Evolutionary conservation across 1,284 basidiomycete species (phyloP), one percentile per base, ranked within the genome.

Genomic region (Cryptococcus wingfieldii): DNA sequence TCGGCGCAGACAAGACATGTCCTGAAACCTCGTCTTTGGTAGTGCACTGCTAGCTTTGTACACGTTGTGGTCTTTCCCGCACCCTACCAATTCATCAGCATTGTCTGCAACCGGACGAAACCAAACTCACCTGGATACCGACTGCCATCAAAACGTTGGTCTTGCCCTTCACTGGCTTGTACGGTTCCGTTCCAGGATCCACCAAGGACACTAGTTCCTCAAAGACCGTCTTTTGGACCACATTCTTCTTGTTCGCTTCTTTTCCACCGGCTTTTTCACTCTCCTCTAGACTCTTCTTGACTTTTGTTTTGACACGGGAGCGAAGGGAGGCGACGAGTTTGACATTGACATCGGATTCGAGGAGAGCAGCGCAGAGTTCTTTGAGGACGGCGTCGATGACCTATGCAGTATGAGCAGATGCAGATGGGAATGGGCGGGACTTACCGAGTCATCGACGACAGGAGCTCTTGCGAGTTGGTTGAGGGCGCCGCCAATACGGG

Each of bases 1-100:
- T 99, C 96, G 27, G 96, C 96, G 70, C 96, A 99, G 66, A 99
- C 96, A 49, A 99, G 91, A 65, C 88, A 92, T n/a, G 93, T 90
- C 74, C 94, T 93, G 83, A 97, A 92, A 4, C 96, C 96, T 63
- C 94, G 86, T 70, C 92, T 89, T 76, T 96, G 92, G 78, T 98
- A 98, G 79, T 98, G 89, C 0, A 97, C 93, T 0, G 96, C 96
- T 38, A 97, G 84, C 77, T 96, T 95, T 14, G 93, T 96, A 77
- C 94, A 98, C 51, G 93, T 97, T 31, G 95, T 98, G 4, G 95
- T 98, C 82, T 98, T 98, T 47, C 95, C 96, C 51, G 95, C 95
- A 54, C 95, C 95, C 86, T 96, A 70, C 23, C 13, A 23, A n/a
- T 53, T 31, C 34, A 51, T 57, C 44, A 54, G 49, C 51, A 31